Evolutionary conservation across 805 yeast genomes (phyloP).

Genomic region (Lipomyces sp.): DNA sequence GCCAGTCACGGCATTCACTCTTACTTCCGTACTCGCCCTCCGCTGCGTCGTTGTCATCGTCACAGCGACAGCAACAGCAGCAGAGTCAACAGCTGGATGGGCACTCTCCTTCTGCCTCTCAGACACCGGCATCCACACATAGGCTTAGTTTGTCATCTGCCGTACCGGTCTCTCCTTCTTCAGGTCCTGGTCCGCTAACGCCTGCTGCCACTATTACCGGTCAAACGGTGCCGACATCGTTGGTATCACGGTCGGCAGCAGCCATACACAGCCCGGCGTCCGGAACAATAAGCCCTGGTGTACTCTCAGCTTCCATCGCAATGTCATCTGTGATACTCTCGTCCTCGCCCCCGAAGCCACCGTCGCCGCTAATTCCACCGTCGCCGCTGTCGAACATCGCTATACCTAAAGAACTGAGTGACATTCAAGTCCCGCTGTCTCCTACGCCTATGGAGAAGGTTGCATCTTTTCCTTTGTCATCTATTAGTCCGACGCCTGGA

Average conservation of each 20-base stretch:
- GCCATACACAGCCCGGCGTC: not conserved
- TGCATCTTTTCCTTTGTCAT: not conserved
- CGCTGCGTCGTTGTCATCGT: not conserved
- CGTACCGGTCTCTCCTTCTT: too few species aligned
- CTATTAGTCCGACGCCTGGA: not conserved
- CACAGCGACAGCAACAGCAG: not conserved
- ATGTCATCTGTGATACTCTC: constrained; percentile 13
- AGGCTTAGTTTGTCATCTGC: too few species aligned
- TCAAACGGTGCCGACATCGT: not conserved
- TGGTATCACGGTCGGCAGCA: too few species aligned
- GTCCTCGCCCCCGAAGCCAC: constrained; percentile 13
- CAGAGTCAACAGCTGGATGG: too few species aligned
- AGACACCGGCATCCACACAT: too few species aligned
- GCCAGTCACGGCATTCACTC: constrained; percentile 4
- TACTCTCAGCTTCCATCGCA: constrained; percentile 19
- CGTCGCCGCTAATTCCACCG: constrained; percentile 10
- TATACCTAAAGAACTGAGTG: constrained; percentile 15
- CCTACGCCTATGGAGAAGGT: constrained; percentile 15
- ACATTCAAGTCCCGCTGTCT: constrained; percentile 21
- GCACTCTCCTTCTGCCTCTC: too few species aligned
- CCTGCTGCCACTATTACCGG: too few species aligned
- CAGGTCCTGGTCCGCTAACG: not conserved
- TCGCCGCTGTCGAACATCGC: constrained; percentile 14
- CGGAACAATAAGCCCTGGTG: constrained; percentile 6
- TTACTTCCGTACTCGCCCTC: not conserved